phyloP scores from a whole-genome alignment of 1,139 yeast genomes.

The Magnusiomyces magnusii region DNA sequence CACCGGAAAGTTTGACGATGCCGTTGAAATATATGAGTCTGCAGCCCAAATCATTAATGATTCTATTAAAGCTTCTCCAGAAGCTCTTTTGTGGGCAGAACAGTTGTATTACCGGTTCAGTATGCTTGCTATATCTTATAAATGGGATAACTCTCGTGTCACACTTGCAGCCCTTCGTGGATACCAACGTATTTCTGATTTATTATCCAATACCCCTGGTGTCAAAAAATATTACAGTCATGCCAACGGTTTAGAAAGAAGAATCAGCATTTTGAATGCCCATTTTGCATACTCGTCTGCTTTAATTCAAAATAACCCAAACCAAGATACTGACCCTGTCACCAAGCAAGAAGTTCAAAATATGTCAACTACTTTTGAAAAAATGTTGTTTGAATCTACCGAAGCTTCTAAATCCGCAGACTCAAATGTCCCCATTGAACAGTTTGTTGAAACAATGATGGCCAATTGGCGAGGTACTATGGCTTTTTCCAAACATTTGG shows the following conservation, averaged over 20 bases:
- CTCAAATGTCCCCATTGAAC: constrained; percentile 31
- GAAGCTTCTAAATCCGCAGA: constrained; percentile 42
- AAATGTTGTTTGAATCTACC: constrained; percentile 23
- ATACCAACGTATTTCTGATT: constrained; percentile 19
- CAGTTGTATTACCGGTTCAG: constrained; percentile 21
- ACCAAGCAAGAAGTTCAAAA: constrained; percentile 14
- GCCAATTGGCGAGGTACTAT: constrained; percentile 27
- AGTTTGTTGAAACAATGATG: constrained; percentile 30
- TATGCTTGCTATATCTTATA: constrained; percentile 18
- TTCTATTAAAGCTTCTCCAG: constrained; percentile 15
- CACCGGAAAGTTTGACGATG: constrained; percentile 20
- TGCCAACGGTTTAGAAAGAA: constrained; percentile 12
- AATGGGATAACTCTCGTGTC: constrained; percentile 15
- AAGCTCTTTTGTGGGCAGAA: constrained; percentile 25
- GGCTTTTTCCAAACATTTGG: constrained; percentile 20
- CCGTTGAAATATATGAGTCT: constrained; percentile 21
- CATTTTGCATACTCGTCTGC: constrained; percentile 19
- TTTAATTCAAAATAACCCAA: constrained; percentile 13
- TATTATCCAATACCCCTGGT: constrained; percentile 10
- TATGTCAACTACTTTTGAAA: constrained; percentile 17
- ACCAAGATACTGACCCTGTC: background rate
- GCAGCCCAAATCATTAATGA: constrained; percentile 12
- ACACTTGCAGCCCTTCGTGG: constrained; percentile 22
- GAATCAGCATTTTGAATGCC: constrained; percentile 18
- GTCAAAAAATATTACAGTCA: constrained; percentile 5